A percentile compares a stretch with the other conserved stretches of the same genome.
phyloP scores from a whole-genome alignment of 768 basidiomycete species.

The Kondoa subrosea region DNA sequence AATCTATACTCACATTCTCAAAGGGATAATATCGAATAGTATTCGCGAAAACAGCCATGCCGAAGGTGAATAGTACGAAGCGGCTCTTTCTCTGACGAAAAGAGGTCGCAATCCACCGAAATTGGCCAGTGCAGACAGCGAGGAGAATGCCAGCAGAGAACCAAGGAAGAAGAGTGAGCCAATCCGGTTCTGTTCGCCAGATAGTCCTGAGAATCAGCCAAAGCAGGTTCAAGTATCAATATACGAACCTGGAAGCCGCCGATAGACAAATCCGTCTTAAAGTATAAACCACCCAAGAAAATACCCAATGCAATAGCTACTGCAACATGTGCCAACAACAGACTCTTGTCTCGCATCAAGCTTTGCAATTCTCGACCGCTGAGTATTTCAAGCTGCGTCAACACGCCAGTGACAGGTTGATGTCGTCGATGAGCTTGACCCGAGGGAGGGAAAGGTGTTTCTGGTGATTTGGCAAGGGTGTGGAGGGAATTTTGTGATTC shows the following conservation, averaged over 20 bases:
- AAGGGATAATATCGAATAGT: conserved; percentile 72
- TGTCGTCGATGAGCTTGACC: conserved; percentile 2
- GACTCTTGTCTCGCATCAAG: conserved; percentile 40
- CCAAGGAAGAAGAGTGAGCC: conserved; percentile 91
- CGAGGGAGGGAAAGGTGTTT: neutral
- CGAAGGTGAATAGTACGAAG: conserved; percentile 70
- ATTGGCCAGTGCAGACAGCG: conserved; percentile 76
- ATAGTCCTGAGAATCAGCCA: neutral
- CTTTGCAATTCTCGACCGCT: conserved; percentile 74
- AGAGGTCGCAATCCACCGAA: conserved; percentile 65
- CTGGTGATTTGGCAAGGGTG: neutral
- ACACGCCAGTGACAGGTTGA: conserved; percentile 54
- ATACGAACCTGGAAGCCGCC: conserved; percentile 59
- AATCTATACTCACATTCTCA: conserved; percentile 42
- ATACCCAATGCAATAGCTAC: conserved; percentile 60
- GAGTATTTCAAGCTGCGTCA: conserved; percentile 73
- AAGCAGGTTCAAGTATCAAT: neutral
- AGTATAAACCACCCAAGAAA: conserved; percentile 81
- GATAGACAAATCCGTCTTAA: conserved; percentile 56
- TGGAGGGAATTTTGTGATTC: neutral
- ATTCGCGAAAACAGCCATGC: conserved; percentile 81
- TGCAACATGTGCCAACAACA: conserved; percentile 48
- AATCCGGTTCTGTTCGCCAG: conserved; percentile 38
- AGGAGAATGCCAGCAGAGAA: conserved; percentile 75
- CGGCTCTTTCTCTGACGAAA: conserved; percentile 77